Conservation (phyloP, 345 rosid genomes). For the Aurinia saxatilis region DNA sequence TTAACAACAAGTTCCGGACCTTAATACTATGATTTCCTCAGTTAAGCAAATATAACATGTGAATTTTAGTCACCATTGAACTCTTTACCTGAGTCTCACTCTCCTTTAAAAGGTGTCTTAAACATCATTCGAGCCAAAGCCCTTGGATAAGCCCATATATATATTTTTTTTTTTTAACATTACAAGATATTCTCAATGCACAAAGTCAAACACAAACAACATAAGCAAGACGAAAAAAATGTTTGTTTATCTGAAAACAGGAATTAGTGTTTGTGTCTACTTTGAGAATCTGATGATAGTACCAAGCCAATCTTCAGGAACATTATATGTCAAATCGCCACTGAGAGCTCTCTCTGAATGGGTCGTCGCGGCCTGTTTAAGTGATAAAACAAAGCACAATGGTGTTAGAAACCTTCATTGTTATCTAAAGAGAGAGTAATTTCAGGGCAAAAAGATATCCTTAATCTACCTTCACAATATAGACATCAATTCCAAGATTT, state of each 20-base stretch:
- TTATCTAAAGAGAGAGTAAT: no score
- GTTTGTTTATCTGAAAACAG: neutral
- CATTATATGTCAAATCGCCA: conserved; percentile 41
- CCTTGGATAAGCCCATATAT: no score
- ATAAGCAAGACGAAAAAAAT: neutral
- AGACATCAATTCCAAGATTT: conserved; percentile 78
- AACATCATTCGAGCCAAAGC: no score
- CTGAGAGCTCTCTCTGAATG: conserved; percentile 62
- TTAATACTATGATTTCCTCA: no score
- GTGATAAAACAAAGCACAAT: neutral
- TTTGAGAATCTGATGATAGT: conserved; percentile 38
- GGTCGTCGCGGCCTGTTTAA: conserved; percentile 59
- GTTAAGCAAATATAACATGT: no score
- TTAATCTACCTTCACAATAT: conserved; percentile 63
- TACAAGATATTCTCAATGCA: neutral
- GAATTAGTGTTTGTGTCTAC: neutral
- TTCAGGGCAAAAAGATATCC: neutral
- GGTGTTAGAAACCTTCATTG: neutral
- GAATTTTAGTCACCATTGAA: no score
- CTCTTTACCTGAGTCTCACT: no score
- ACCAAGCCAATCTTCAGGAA: conserved; percentile 79
- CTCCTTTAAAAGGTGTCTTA: no score
- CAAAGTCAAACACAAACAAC: neutral
- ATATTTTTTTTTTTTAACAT: no score
- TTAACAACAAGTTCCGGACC: no score